A percentile compares a stretch with the other conserved stretches of the same genome.
phyloP scores from a whole-genome alignment of 1,284 basidiomycete genomes.

The Rhizopogon parksii region DNA sequence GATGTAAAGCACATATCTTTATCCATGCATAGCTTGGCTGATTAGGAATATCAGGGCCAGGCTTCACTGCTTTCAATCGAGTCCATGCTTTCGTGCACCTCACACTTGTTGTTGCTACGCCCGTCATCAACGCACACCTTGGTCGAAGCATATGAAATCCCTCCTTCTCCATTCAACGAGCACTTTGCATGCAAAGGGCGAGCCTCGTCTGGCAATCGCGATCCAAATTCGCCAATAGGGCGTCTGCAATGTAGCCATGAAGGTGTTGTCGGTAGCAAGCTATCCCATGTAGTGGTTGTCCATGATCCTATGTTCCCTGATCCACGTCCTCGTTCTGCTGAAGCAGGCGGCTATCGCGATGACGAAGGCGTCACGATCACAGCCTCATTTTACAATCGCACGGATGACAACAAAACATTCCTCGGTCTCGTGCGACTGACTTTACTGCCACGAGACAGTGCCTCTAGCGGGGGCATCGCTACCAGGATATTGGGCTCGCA shows the following conservation, averaged over 20 bases:
- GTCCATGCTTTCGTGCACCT: conserved; percentile 2
- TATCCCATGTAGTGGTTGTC: conserved; percentile 1
- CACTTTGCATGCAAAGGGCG: not conserved
- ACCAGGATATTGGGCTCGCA: not conserved
- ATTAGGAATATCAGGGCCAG: not conserved
- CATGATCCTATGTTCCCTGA: conserved; percentile 1
- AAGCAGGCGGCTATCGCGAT: not conserved
- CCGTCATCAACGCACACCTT: not conserved
- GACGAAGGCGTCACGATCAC: conserved; percentile 1
- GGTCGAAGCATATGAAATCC: conserved; percentile 1
- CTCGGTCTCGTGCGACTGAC: conserved; percentile 1
- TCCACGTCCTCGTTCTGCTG: not conserved
- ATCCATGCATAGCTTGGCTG: not conserved
- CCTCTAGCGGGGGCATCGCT: not conserved
- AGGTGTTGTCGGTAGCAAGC: not conserved
- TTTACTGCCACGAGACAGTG: not conserved
- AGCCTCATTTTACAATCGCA: not conserved
- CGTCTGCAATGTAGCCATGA: conserved; percentile 1
- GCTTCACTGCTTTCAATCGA: not conserved
- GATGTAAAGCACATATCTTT: not conserved
- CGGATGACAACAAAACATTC: conserved; percentile 1
- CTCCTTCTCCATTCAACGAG: not conserved
- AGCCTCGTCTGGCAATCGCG: no score
- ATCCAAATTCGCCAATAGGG: not conserved
- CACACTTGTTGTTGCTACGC: not conserved